phyloP scores from a whole-genome alignment of 2,329 filamentous ascomycete genomes.

The Penicillium sp. region DNA sequence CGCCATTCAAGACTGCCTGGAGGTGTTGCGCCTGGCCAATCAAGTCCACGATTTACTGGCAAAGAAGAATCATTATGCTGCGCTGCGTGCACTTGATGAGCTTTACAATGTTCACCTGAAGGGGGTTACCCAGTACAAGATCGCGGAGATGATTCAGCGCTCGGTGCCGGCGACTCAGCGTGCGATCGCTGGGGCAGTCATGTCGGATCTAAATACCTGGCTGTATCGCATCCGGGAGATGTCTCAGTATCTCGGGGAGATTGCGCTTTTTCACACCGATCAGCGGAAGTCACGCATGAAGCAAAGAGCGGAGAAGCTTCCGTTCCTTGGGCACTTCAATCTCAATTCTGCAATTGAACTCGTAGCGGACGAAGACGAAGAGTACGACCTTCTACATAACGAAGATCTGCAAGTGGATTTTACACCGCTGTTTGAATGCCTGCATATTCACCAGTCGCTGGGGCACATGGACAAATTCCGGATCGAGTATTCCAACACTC shows the following conservation, averaged over 20 bases:
- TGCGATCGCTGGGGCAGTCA: constrained; percentile 91
- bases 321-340: constrained; percentile 75
- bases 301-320: constrained; percentile 69
- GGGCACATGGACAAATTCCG: constrained; percentile 89
- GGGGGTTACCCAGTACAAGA: constrained; percentile 88
- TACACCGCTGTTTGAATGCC: constrained; percentile 83
- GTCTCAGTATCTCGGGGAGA: constrained; percentile 90
- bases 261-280: constrained; percentile 94
- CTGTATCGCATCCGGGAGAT: constrained; percentile 90
- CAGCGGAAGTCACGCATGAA: constrained; percentile 76
- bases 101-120: constrained; percentile 94
- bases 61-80: constrained; percentile 93
- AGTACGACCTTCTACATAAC: constrained; percentile 92
- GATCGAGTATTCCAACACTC: constrained; percentile 83
- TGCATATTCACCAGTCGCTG: constrained; percentile 93
- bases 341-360: constrained; percentile 94
- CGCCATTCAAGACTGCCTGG: constrained; percentile 83
- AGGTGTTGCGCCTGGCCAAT: constrained; percentile 87
- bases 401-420: constrained; percentile 95
- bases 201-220: constrained; percentile 96
- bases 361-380: constrained; percentile 89
- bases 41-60: constrained; percentile 86
- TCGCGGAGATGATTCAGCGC: constrained; percentile 92
- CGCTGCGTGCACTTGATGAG: constrained; percentile 88
- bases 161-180: constrained; percentile 91